phyloP scores from a whole-genome alignment of 148 eudicot species.

The Silene latifolia region DNA sequence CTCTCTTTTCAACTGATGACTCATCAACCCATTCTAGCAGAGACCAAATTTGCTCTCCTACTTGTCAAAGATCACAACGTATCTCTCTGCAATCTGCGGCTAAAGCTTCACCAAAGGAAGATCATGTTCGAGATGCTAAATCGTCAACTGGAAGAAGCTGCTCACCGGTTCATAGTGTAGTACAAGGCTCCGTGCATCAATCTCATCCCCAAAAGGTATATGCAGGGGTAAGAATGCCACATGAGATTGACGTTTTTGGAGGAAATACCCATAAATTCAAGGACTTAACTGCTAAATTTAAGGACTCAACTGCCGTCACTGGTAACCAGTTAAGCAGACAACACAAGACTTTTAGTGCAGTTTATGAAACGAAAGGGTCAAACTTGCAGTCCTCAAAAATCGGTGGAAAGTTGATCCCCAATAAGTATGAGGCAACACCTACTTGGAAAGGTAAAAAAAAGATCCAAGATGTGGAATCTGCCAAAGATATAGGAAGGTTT shows the following conservation, averaged over 20 bases:
- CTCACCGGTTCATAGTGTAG: constrained; percentile 34
- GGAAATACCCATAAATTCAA: constrained; percentile 23
- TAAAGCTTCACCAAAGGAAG: constrained; percentile 32
- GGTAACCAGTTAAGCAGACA: constrained; percentile 29
- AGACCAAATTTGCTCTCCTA: constrained; percentile 46
- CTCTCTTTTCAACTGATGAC: constrained; percentile 51
- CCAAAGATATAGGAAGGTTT: constrained; percentile 22
- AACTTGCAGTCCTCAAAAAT: constrained; percentile 23
- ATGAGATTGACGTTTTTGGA: constrained; percentile 19
- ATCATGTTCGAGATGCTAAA: constrained; percentile 23
- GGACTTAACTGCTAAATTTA: constrained; percentile 17
- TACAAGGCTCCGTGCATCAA: constrained; percentile 17
- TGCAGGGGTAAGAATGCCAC: constrained; percentile 22
- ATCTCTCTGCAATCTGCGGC: constrained; percentile 34
- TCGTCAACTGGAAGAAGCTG: constrained; percentile 20
- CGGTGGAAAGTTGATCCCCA: constrained; percentile 12
- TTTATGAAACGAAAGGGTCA: constrained; percentile 24
- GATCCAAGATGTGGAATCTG: constrained; percentile 33
- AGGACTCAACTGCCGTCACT: constrained; percentile 14
- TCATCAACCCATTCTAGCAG: constrained; percentile 51
- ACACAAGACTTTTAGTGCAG: constrained; percentile 25
- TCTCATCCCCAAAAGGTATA: constrained; percentile 31
- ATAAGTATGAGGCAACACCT: constrained; percentile 24
- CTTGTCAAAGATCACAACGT: constrained; percentile 32
- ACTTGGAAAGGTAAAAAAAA: constrained; percentile 46